Evolutionary conservation across 129 eudicot species (phyloP).

Genomic region (Glebionis coronaria): DNA sequence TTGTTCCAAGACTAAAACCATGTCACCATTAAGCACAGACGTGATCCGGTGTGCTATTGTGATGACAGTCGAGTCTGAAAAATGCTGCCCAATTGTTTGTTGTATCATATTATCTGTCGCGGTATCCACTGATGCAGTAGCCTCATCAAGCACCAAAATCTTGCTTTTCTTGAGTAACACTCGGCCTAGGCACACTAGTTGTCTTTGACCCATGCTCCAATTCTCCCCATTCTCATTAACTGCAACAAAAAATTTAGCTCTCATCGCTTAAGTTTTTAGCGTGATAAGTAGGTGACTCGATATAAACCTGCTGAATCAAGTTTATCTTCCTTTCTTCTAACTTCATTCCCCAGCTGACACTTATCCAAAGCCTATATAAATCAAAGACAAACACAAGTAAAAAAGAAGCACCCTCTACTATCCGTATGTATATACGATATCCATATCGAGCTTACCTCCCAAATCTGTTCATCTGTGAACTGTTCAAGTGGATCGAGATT

Average conservation of each 20-base stretch:
- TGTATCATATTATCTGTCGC: conserved; percentile 77
- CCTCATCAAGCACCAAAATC: conserved; percentile 85
- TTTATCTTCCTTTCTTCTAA: conserved; percentile 63
- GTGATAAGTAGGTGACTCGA: not conserved
- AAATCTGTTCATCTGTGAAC: conserved; percentile 64
- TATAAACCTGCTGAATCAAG: conserved; percentile 70
- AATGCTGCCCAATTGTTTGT: conserved; percentile 58
- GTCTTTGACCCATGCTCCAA: conserved; percentile 97
- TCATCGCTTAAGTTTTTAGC: no score
- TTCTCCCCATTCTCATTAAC: conserved; percentile 87
- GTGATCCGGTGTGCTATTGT: conserved; percentile 86
- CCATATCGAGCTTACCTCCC: conserved; percentile 62
- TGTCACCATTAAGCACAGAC: conserved; percentile 71
- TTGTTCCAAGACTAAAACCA: conserved; percentile 62
- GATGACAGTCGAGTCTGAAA: conserved; percentile 62
- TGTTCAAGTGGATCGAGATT: conserved; percentile 92
- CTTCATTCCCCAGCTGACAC: conserved; percentile 91
- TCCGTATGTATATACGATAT: conserved; percentile 17
- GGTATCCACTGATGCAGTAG: conserved; percentile 93
- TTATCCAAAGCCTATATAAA: conserved; percentile 67
- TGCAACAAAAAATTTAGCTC: conserved; percentile 7
- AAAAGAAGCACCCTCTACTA: not conserved
- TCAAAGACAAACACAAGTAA: not conserved
- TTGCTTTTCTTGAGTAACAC: conserved; percentile 81
- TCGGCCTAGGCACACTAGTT: conserved; percentile 82